phyloP scores from a whole-genome alignment of 768 basidiomycete genomes.

The Sporobolomyces roseus region DNA sequence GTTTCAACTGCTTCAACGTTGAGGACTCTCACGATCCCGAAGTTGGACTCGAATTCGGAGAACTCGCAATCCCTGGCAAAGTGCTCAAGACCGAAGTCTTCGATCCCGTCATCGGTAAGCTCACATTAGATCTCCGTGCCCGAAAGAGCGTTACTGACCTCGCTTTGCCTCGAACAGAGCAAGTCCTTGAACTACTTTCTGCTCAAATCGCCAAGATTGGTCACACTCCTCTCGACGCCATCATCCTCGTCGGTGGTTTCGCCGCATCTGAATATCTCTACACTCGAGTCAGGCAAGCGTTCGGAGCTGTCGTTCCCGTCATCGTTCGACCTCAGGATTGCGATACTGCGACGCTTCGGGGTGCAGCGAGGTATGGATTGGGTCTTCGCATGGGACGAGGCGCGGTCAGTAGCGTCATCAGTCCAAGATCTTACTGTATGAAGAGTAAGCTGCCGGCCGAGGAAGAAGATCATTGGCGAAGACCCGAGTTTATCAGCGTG shows the following conservation, averaged over 20 bases:
- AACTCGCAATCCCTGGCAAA: constrained; percentile 75
- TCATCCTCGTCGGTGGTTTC: constrained; percentile 86
- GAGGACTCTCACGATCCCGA: constrained; percentile 64
- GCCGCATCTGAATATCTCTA: constrained; percentile 78
- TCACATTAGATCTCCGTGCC: too few relatives aligned
- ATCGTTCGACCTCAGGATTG: constrained; percentile 80
- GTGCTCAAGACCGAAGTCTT: constrained; percentile 77
- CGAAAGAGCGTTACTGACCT: not conserved
- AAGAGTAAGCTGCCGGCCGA: constrained; percentile 86
- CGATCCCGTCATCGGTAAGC: constrained; percentile 74
- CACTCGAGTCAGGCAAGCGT: constrained; percentile 61
- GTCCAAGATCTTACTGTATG: constrained; percentile 65
- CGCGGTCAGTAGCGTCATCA: constrained; percentile 75
- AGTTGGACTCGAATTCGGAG: constrained; percentile 75
- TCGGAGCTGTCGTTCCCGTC: constrained; percentile 63
- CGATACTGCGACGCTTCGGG: constrained; percentile 81
- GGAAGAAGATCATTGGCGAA: constrained; percentile 71
- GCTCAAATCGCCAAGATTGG: constrained; percentile 66
- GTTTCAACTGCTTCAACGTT: constrained; percentile 85
- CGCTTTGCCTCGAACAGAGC: constrained; percentile 21
- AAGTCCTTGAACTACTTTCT: constrained; percentile 76
- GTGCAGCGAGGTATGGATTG: constrained; percentile 82
- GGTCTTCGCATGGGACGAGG: constrained; percentile 56
- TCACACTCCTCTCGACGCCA: constrained; percentile 64
- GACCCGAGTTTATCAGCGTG: constrained; percentile 76